Conservation (phyloP, 2,329 filamentous ascomycete genomes). For the Paramyrothecium sp. region DNA sequence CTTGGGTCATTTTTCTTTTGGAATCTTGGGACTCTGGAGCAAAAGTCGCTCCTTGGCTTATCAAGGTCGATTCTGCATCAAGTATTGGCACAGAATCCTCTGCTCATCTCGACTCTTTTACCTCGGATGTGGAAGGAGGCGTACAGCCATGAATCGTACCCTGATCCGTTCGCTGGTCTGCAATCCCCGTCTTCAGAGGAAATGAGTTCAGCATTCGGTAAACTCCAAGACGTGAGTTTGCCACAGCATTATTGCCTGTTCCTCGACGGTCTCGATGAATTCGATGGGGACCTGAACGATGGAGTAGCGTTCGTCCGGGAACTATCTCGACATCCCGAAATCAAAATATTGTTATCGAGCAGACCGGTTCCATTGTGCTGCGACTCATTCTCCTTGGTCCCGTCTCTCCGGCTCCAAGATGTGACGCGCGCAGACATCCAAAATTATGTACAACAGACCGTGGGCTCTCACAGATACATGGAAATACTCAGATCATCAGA, state of each 20-base stretch:
- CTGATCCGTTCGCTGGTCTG: background rate
- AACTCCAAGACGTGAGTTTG: background rate
- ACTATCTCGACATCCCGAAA: background rate
- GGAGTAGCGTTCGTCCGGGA: background rate
- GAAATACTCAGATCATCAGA: background rate
- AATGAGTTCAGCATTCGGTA: background rate
- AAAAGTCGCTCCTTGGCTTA: slow-evolving; percentile 1
- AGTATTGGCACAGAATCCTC: background rate
- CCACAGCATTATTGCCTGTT: slow-evolving; percentile 1
- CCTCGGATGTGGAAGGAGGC: background rate
- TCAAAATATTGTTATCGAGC: slow-evolving; percentile 4
- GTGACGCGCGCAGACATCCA: slow-evolving; percentile 2
- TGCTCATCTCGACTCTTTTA: background rate
- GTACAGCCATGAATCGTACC: background rate
- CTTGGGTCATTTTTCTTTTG: slow-evolving; percentile 3
- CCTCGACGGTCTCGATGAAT: slow-evolving; percentile 10
- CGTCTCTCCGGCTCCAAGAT: slow-evolving; percentile 1
- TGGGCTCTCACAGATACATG: background rate
- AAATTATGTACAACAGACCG: background rate
- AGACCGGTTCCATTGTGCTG: slow-evolving; percentile 1
- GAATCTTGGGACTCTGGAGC: background rate
- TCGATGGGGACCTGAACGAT: background rate
- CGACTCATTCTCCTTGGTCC: background rate
- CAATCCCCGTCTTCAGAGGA: background rate
- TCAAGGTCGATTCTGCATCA: slow-evolving; percentile 1